Conservation (phyloP, 2,329 filamentous ascomycete genomes). For the Beauveria caledonica region DNA sequence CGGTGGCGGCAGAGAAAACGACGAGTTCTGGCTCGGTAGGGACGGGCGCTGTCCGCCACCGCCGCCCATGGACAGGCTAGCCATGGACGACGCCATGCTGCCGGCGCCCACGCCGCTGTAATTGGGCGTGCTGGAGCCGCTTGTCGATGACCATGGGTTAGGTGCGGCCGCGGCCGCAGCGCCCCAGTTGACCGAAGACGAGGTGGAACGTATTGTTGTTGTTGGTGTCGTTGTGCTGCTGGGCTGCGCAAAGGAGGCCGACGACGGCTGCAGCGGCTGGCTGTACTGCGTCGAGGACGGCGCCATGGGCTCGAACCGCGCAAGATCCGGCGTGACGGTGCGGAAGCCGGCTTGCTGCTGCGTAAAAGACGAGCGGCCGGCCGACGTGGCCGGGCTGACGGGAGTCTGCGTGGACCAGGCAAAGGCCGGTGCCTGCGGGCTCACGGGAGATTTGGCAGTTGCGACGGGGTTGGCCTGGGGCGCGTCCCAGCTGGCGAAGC, state of each 20-base stretch:
- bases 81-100: slow-evolving; percentile 36
- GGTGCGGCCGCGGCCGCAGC: slow-evolving; percentile 28
- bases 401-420: slow-evolving; percentile 56
- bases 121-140: slow-evolving; percentile 24
- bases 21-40: slow-evolving; percentile 27
- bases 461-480: slow-evolving; percentile 20
- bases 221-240: slow-evolving; percentile 12
- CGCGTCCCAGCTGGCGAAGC: slow-evolving; percentile 42
- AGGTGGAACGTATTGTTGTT: slow-evolving; percentile 16
- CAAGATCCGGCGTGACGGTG: slow-evolving; percentile 52
- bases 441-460: slow-evolving; percentile 25
- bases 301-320: slow-evolving; percentile 44
- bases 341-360: slow-evolving; percentile 34
- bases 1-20: slow-evolving; percentile 52
- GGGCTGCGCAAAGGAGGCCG: slow-evolving; percentile 19
- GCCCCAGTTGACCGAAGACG: slow-evolving; percentile 43
- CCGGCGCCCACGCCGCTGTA: slow-evolving; percentile 19
- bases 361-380: slow-evolving; percentile 9
- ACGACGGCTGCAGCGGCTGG: slow-evolving; percentile 45
- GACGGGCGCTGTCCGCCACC: slow-evolving; percentile 26
- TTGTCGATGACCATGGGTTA: slow-evolving; percentile 41
- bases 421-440: slow-evolving; percentile 43
- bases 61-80: slow-evolving; percentile 38
- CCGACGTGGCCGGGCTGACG: slow-evolving; percentile 23
- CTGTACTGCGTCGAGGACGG: slow-evolving; percentile 56